Conservation (phyloP, 345 rosid genomes). For the Syzygium jambos region DNA sequence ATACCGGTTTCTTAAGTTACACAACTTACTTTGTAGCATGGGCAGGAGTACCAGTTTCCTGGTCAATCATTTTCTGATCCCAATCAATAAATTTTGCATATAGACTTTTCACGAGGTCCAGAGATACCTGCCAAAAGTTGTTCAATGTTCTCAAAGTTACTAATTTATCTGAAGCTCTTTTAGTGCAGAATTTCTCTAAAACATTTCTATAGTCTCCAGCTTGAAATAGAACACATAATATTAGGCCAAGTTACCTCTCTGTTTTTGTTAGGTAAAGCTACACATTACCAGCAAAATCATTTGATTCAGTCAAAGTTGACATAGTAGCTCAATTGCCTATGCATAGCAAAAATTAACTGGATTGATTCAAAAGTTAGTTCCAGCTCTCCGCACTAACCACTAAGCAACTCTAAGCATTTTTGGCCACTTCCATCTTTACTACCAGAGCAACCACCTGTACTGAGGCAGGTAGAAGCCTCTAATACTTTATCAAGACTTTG, state of each 20-base stretch:
- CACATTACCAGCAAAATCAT: neutral
- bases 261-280: neutral
- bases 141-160: neutral
- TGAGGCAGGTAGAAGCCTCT: neutral
- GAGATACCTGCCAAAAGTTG: constrained; percentile 57
- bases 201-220: neutral
- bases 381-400: neutral
- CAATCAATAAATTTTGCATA: constrained; percentile 96
- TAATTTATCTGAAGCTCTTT: neutral
- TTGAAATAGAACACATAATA: neutral
- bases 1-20: neutral
- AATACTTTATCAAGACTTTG: neutral
- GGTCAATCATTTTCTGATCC: constrained; percentile 85
- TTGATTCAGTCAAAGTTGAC: neutral
- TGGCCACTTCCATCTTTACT: neutral
- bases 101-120: constrained; percentile 89
- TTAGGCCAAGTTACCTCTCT: neutral
- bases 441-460: neutral
- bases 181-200: neutral
- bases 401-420: neutral
- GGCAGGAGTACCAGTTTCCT: constrained; percentile 65
- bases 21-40: constrained; percentile 89
- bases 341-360: neutral
- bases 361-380: neutral
- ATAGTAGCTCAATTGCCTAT: neutral